phyloP scores from a whole-genome alignment of 768 basidiomycete species.

The Russula virescens region DNA sequence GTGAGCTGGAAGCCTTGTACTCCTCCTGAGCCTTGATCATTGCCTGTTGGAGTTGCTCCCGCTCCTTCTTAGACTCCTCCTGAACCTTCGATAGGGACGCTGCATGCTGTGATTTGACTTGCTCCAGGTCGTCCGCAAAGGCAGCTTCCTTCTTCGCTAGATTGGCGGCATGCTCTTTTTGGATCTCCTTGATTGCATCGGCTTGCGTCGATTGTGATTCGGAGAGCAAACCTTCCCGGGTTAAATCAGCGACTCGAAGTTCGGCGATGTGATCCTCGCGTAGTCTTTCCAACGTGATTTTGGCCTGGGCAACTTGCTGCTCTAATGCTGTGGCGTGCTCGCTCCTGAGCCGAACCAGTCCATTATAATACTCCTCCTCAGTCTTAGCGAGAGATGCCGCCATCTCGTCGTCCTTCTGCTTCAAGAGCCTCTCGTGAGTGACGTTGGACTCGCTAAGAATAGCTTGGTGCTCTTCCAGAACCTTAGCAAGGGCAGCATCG shows the following conservation, averaged over 20 bases:
- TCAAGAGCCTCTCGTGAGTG: conserved; percentile 52
- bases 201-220: conserved; percentile 68
- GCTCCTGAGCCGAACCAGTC: conserved; percentile 65
- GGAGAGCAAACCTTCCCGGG: conserved; percentile 65
- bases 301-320: conserved; percentile 52
- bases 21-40: conserved; percentile 44
- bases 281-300: conserved; percentile 60
- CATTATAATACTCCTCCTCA: conserved; percentile 79
- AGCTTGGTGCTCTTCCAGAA: conserved; percentile 48
- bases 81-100: conserved; percentile 45
- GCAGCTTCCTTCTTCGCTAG: conserved; percentile 60
- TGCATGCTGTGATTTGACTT: conserved; percentile 60
- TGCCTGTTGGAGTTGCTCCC: conserved; percentile 42
- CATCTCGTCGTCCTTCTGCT: conserved; percentile 56
- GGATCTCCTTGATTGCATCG: conserved; percentile 55
- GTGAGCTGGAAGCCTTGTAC: conserved; percentile 33
- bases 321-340: conserved; percentile 66
- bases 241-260: conserved; percentile 67
- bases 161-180: conserved; percentile 65
- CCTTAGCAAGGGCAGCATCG: conserved; percentile 41
- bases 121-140: conserved; percentile 60
- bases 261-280: conserved; percentile 72
- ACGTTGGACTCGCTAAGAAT: conserved; percentile 42
- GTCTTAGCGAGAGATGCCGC: conserved; percentile 56
- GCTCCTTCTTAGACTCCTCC: conserved; percentile 48